Evolutionary conservation across 169 alveolate genomes (phyloP), one percentile per base, ranked within the genome.

Genomic region (Plasmodium gaboni): DNA sequence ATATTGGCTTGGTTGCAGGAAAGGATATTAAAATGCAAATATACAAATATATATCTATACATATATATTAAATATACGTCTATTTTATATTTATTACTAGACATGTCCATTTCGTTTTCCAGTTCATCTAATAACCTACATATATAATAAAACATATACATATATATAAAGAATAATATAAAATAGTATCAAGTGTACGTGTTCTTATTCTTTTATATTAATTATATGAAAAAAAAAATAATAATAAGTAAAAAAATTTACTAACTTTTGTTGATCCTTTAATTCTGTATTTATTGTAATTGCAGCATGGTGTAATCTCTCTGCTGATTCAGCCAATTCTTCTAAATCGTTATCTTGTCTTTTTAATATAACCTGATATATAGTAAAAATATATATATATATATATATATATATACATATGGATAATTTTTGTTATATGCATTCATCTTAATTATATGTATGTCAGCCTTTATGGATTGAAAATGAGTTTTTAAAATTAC

Each of bases 311-410:
- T 93, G 92, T 19, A 93, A 78, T 19, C 95, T 74, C 26, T 87
- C 85, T 38, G 95, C 95, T 2, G 92, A 78, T 60, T 87, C 93
- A 8, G 94, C 89, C 46, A 93, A 67, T 55, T 91, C 94, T 19
- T 93, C 95, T 38, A 93, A 73, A 42, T 93, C 95, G 69, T 87
- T 70, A 32, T 93, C 95, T 70, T 93, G 95, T 76, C 87, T 92
- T 53, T 57, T 76, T 15, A 85, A 15, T 57, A 55, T 60, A 32
- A 67, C 74, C 94, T 89, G 59, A 48, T 13, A 50, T 5, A 50
- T 12, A 50, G 0, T 19, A 19, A 19, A 19, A n/a, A n/a, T n/a
- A 19, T 19, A 19, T 19, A 19, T 19, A 19, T 19, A 19, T 19
- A 19, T 19, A 19, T 19, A 19, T 44, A 17, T 42, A 42, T 5